These are phyloP conservation scores for Astrocystis sublimbata DNA, from an alignment of 495 filamentous ascomycete species.

Conservation along the genomic window DNA sequence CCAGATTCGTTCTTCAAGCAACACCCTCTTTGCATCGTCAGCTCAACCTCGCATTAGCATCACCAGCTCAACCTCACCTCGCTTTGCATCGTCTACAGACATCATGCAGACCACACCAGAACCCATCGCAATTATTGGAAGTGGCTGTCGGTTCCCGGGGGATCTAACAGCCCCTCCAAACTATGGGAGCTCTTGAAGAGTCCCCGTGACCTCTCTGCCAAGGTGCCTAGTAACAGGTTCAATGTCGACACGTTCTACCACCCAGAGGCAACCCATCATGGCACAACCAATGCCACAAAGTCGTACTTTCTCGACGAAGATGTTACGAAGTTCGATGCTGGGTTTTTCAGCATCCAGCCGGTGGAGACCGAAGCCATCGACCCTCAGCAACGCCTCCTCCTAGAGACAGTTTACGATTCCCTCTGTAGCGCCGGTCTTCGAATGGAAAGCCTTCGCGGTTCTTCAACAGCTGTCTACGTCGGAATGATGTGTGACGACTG, in stretches of 20 bases:
- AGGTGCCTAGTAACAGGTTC: neutral
- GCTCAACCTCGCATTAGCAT: neutral
- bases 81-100: too few species aligned
- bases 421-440: constrained; percentile 50
- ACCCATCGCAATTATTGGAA: neutral
- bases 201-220: neutral
- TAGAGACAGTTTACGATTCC: constrained; percentile 44
- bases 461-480: constrained; percentile 52
- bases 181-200: neutral
- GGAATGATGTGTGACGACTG: constrained; percentile 53
- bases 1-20: neutral
- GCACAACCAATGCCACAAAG: constrained; percentile 29
- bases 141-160: neutral
- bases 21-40: neutral
- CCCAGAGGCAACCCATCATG: neutral
- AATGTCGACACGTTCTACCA: neutral
- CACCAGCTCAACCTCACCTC: too few species aligned
- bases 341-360: constrained; percentile 40
- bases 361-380: constrained; percentile 35
- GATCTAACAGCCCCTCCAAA: neutral
- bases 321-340: constrained; percentile 36
- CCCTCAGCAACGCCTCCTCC: constrained; percentile 39
- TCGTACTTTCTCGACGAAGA: constrained; percentile 48
- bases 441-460: constrained; percentile 41
- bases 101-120: neutral